Evolutionary conservation across 2,329 filamentous ascomycete genomes (phyloP).

Genomic region (Botrytis aclada): DNA sequence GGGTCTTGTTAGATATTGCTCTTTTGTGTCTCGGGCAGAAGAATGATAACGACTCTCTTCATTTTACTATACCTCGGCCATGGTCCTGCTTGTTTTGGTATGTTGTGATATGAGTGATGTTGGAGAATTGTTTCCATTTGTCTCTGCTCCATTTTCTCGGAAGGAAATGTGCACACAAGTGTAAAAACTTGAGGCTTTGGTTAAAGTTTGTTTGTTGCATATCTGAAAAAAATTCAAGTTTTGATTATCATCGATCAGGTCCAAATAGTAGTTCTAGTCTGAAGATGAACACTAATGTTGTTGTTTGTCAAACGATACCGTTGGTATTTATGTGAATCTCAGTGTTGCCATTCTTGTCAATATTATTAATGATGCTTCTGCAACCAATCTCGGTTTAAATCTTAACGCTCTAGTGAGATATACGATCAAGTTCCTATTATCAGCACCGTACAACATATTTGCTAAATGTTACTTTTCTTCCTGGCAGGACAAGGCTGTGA

Average conservation of each 20-base stretch:
- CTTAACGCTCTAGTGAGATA: neutral
- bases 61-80: neutral
- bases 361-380: neutral
- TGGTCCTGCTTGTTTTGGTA: neutral
- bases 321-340: neutral
- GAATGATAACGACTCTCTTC: neutral
- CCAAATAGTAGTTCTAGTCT: too few species aligned
- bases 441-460: neutral
- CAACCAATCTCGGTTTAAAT: neutral
- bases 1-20: neutral
- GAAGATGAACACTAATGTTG: neutral
- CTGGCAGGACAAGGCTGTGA: neutral
- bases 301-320: rapidly evolving
- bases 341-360: neutral
- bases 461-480: neutral
- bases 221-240: neutral
- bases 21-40: neutral
- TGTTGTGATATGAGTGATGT: neutral
- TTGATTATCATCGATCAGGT: neutral
- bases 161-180: neutral
- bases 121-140: neutral
- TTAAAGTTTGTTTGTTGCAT: neutral
- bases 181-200: neutral
- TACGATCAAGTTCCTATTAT: neutral
- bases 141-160: neutral